phyloP scores from a whole-genome alignment of 1,284 basidiomycete species.

The Filobasidium uniguttulatum region DNA sequence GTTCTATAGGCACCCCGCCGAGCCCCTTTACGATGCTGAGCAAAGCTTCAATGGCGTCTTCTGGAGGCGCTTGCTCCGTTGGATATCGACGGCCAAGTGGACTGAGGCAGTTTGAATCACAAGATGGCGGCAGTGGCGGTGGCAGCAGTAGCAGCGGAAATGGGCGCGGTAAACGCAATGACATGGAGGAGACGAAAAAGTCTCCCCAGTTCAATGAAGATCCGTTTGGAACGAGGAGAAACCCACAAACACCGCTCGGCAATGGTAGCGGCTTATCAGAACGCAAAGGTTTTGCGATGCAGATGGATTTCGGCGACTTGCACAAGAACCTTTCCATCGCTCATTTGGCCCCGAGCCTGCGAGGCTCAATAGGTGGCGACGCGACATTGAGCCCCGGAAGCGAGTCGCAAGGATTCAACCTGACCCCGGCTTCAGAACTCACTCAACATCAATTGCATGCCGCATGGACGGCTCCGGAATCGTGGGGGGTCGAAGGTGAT shows the following conservation, averaged over 20 bases:
- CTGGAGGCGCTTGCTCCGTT: not conserved
- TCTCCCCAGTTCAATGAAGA: conserved; percentile 34
- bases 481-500: conserved; percentile 43
- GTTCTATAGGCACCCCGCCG: not conserved
- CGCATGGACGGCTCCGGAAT: conserved; percentile 43
- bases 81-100: not conserved
- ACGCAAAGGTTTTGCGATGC: not conserved
- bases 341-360: not conserved
- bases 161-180: too few species aligned
- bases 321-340: conserved; percentile 1
- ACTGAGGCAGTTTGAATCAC: too few species aligned
- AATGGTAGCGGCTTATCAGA: not conserved
- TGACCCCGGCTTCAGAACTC: conserved; percentile 6
- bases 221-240: conserved; percentile 24
- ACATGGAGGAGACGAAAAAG: too few species aligned
- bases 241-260: too few species aligned
- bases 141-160: too few species aligned
- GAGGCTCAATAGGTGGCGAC: not conserved
- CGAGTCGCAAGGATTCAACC: conserved; percentile 4
- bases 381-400: conserved; percentile 6
- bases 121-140: too few species aligned
- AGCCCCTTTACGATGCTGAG: not conserved
- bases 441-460: conserved; percentile 17
- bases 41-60: not conserved
- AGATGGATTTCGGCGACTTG: not conserved